Evolutionary conservation across 2,329 filamentous ascomycete species (phyloP).

Genomic region (Cladophialophora immunda): DNA sequence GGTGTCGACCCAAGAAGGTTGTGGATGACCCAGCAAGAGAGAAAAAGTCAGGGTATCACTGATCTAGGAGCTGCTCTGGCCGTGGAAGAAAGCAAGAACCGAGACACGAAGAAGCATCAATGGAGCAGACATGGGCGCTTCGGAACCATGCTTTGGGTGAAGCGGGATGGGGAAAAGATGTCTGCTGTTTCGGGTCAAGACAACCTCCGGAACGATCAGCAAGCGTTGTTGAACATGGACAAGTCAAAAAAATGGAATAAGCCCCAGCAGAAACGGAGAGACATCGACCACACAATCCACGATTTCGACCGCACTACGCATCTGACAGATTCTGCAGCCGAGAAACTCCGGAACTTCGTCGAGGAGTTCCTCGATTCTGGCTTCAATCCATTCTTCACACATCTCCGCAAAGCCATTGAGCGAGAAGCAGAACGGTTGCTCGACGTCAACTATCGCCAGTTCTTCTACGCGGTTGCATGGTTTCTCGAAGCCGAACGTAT

Average conservation of each 20-base stretch:
- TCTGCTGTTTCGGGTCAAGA: slow-evolving; percentile 89
- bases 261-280: slow-evolving; percentile 70
- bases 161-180: slow-evolving; percentile 83
- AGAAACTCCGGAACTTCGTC: slow-evolving; percentile 80
- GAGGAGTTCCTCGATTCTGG: slow-evolving; percentile 94
- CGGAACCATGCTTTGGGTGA: slow-evolving; percentile 96
- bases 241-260: slow-evolving; percentile 89
- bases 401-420: slow-evolving; percentile 88
- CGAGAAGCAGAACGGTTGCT: slow-evolving; percentile 84
- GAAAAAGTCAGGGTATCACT: slow-evolving; percentile 72
- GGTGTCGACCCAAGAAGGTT: slow-evolving; percentile 83
- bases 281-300: slow-evolving; percentile 66
- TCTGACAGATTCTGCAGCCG: slow-evolving; percentile 76
- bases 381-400: slow-evolving; percentile 89
- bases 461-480: slow-evolving; percentile 92
- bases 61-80: slow-evolving; percentile 79
- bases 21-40: slow-evolving; percentile 81
- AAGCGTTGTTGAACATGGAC: slow-evolving; percentile 87
- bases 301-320: slow-evolving; percentile 79
- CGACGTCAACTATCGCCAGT: slow-evolving; percentile 80
- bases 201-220: slow-evolving; percentile 75
- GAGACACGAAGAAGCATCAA: slow-evolving; percentile 77
- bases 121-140: slow-evolving; percentile 92
- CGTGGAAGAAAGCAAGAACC: slow-evolving; percentile 84
- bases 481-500: slow-evolving; percentile 86